phyloP scores from a whole-genome alignment of 139 green algal species.

The Chlamydomonas sphaeroides region DNA sequence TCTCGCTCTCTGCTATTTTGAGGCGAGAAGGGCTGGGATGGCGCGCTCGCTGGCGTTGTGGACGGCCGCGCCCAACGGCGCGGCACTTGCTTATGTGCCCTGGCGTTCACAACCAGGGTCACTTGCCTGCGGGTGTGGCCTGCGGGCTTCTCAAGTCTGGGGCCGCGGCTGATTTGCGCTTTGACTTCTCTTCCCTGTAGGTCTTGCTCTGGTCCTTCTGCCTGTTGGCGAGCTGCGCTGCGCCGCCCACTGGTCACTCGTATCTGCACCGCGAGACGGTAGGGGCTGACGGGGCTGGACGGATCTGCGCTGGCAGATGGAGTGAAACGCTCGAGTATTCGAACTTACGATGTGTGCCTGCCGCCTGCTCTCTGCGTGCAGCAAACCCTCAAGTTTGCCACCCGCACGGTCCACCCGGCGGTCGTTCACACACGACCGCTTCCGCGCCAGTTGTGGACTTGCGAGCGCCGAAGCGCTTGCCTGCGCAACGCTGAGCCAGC shows the following conservation, averaged over 20 bases:
- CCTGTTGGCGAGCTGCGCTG: slow-evolving; percentile 57
- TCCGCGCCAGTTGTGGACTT: slow-evolving; percentile 11
- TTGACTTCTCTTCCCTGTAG: slow-evolving; percentile 39
- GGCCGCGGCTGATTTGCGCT: not conserved
- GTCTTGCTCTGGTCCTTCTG: slow-evolving; percentile 75
- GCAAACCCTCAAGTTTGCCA: slow-evolving; percentile 38
- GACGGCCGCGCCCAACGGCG: too few species aligned
- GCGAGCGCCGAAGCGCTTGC: slow-evolving; percentile 16
- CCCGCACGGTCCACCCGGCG: not conserved
- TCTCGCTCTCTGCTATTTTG: not conserved
- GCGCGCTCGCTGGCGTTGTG: too few species aligned
- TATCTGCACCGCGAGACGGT: slow-evolving; percentile 71
- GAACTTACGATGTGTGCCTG: not conserved
- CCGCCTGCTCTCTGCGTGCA: not conserved
- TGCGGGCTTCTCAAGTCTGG: too few species aligned
- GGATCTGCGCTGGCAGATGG: not conserved
- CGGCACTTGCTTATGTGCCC: too few species aligned
- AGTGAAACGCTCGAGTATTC: too few species aligned
- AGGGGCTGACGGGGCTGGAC: too few species aligned
- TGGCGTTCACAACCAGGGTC: too few species aligned
- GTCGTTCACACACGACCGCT: not conserved
- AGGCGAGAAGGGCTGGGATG: too few species aligned
- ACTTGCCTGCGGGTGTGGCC: too few species aligned
- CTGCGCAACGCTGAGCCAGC: slow-evolving; percentile 1
- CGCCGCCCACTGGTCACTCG: slow-evolving; percentile 27